Evolutionary conservation across 306 rosid genomes (phyloP), one percentile per base, ranked within the genome.

Genomic region (Vicia faba): DNA sequence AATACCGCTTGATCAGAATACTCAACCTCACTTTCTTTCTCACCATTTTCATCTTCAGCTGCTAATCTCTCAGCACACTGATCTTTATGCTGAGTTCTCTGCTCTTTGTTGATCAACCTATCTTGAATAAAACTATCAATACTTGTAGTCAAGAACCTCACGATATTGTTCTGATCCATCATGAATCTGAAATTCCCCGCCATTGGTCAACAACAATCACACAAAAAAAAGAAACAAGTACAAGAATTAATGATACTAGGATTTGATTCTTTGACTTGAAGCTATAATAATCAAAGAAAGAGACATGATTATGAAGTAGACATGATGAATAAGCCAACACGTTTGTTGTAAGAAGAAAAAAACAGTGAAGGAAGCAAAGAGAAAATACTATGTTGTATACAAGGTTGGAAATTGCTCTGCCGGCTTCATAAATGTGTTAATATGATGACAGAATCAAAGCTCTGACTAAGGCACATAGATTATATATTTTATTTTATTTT

Each of bases 61-160:
- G 98, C 88, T 77, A 89, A 79, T 58, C 98, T 92, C 84, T 86
- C 98, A 36, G 91, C 96, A 75, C 96, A 92, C 71, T 88, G 89
- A 68, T 92, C 96, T 67, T 84, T 89, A 70, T 89, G 91, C 36
- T 80, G 84, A 26, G 67, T 78, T 70, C 96, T 80, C 76, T 78
- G 61, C 55, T 92, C 93, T 65, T 81, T 89, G 69, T 87, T 73
- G 78, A 86, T 82, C 80, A 89, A 73, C 66, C 88, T 79, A 55
- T 79, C 91, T 65, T 75, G 81, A 33, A 81, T 82, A 75, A 86
- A 92, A 70, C 87, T 74, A 74, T 87, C 91, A 12, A 83, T 66
- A 2, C 80, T 79, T 40, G 89, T 77, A 1, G 76, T 80, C 79
- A 89, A 68, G 61, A 87, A 72, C 62, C 88, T 84, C 8, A 62